Base-by-base conservation (phyloP, 2,329 filamentous ascomycete species). In the Cladobotryum mycophilum region DNA sequence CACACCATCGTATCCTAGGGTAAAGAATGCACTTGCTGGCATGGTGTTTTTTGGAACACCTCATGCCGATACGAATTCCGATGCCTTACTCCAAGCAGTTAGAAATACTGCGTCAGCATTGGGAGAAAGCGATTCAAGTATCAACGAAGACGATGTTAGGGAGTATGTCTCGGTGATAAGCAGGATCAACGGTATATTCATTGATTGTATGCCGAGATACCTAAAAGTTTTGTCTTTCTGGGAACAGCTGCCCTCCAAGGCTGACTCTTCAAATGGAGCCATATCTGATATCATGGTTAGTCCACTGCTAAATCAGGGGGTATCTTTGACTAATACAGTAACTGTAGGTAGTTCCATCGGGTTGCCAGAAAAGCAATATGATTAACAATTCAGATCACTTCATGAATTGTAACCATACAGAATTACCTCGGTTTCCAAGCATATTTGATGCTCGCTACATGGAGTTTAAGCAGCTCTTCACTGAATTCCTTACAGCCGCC, bases 1-100 rank as follows among this genome's bases (percentile, higher is more conserved):
- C 36, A 45, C 12, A 4, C 45, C 4, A 33, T 34, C 12, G 17
- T 57, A 54, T 15, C 55, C 49, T 8, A 18, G 37, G 18, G 44
- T 54, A n/a, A 44, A 49, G 15, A 54, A 53, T 8, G 52, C 53
- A 7, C 34, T 53, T 8, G 42, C 42, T 1, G 57, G 58, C 5
- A 41, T 61, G 5, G 50, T 60, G 11, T 62, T 60, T 43, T 22
- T 62, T 11, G 60, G 58, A 17, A 62, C 60, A 2, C 55, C 60
- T 6, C 60, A 62, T 48, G 48, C 53, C 8, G 47, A 51, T 15
- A 56, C 41, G 14, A 54, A 58, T 35, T 58, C 59, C 0, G 56
- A 58, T 4, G 57, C 53, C 8, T 40, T 62, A 7, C 46, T 60
- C 2, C 53, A 51, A 9, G 51, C 58, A 11, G 54, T 61, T 15